Base-by-base conservation (phyloP, 208 protist genomes). In the Naegleria fowleri region DNA sequence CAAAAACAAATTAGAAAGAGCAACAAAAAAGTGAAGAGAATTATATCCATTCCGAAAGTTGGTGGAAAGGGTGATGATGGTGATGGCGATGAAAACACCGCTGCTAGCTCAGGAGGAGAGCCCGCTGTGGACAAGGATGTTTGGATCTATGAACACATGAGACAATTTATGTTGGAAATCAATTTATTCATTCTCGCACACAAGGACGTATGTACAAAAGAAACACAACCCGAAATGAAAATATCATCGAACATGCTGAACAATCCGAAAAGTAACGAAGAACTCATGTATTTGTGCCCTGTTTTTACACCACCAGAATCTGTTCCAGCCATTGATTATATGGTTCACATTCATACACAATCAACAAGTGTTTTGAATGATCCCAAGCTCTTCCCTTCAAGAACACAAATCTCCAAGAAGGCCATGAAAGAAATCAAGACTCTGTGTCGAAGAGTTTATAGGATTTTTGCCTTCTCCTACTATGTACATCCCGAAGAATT, bases 71-170 rank as follows among this genome's bases (percentile, higher is more conserved):
- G n/a, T 79, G 29, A 79, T 0, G n/a, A 38, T 41, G 22, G n/a
- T 58, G n/a, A 48, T 6, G 7, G 43, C 55, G 7, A 85, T 43
- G 9, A 85, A 85, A 39, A 36, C 15, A 38, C 22, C 11, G 11
- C 67, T 36, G 15, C 22, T 0, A 38, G 22, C n/a, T 76, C 16
- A 76, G 43, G 43, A 76, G 43, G 43, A 48, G 22, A 83, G 39
- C 36, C 22, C 11, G 22, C 13, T 16, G 13, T 85, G 38, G 79
- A 85, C 36, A 79, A 79, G n/a, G 25, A 85, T 2, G 85, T 39
- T 33, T 89, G 86, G 86, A 89, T 89, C 25, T 89, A 89, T 89
- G 86, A 89, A 67, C 41, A 89, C 25, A 67, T 89, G 41, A 89
- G 86, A 89, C 41, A 89, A 67, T 89, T 89, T 11, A 40, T 89